phyloP scores from a whole-genome alignment of 2,329 filamentous ascomycete genomes.

The Ophiostoma fasciatum region DNA sequence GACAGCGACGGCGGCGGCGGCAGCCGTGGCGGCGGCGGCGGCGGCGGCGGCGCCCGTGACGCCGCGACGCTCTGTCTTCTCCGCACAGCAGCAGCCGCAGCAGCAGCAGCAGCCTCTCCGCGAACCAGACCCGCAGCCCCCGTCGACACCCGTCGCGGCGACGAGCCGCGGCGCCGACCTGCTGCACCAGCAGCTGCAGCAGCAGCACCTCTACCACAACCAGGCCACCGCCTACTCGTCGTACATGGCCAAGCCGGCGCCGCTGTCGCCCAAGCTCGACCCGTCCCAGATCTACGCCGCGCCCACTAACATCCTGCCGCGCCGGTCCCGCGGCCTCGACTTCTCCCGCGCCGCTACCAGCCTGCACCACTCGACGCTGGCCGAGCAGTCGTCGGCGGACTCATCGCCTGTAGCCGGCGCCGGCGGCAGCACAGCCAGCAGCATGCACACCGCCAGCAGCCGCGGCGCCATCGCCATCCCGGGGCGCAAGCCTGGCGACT shows the following conservation, averaged over 20 bases:
- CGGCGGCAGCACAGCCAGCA: conserved; percentile 15
- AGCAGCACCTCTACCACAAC: conserved; percentile 9
- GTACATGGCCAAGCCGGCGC: conserved; percentile 36
- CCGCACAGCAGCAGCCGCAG: conserved; percentile 21
- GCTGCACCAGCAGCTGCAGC: conserved; percentile 12
- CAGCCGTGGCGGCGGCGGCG: conserved; percentile 49
- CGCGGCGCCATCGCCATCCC: conserved; percentile 43
- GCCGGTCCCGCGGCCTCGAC: conserved; percentile 79
- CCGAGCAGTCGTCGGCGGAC: conserved; percentile 75
- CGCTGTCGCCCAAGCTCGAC: conserved; percentile 76
- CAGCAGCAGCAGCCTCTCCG: not conserved
- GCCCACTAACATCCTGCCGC: conserved; percentile 73
- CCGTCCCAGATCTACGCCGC: conserved; percentile 73
- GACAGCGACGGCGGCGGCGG: conserved; percentile 47
- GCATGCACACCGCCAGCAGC: not conserved
- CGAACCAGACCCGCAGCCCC: conserved; percentile 1
- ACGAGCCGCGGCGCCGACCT: not conserved
- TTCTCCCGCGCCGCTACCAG: conserved; percentile 89
- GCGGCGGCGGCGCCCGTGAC: conserved; percentile 36
- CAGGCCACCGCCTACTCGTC: no score
- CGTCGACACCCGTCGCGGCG: conserved; percentile 6
- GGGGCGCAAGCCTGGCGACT: conserved; percentile 29
- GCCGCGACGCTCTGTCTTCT: no score
- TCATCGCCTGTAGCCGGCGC: conserved; percentile 73
- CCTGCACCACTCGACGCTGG: conserved; percentile 86